Conservation (phyloP, 1,284 basidiomycete species). For the Irpex lacteus region DNA sequence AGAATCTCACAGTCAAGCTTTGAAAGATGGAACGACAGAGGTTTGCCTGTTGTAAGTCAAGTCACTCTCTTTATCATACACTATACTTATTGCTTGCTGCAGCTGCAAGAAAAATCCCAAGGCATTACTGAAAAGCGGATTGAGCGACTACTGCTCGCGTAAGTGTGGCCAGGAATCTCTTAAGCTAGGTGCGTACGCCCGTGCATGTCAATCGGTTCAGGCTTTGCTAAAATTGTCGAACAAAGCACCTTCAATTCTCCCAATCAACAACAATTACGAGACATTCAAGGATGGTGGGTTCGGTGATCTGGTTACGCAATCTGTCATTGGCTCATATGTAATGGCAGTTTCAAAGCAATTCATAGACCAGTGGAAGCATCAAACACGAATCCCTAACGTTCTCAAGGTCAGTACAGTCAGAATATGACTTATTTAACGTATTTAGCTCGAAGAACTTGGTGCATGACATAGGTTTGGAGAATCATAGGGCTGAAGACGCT, state of each 20-base stretch:
- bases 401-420: constrained; percentile 18
- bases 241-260: constrained; percentile 18
- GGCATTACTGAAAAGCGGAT: constrained; percentile 15
- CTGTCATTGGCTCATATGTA: no score
- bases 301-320: no score
- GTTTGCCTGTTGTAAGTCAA: constrained; percentile 20
- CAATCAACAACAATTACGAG: constrained; percentile 6
- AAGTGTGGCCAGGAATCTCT: constrained; percentile 16
- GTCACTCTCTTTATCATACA: no score
- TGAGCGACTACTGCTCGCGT: constrained; percentile 25
- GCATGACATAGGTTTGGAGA: constrained; percentile 22
- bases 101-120: constrained; percentile 21
- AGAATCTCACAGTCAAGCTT: neutral
- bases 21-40: constrained; percentile 9
- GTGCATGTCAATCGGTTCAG: no score
- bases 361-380: constrained; percentile 19
- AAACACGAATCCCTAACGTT: constrained; percentile 15
- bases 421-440: no score
- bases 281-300: constrained; percentile 11
- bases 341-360: constrained; percentile 17
- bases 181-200: constrained; percentile 13
- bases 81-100: no score
- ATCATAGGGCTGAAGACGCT: constrained; percentile 16
- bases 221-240: neutral
- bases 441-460: neutral